phyloP scores from a whole-genome alignment of 208 protist species.

The Crithidia sp. region DNA sequence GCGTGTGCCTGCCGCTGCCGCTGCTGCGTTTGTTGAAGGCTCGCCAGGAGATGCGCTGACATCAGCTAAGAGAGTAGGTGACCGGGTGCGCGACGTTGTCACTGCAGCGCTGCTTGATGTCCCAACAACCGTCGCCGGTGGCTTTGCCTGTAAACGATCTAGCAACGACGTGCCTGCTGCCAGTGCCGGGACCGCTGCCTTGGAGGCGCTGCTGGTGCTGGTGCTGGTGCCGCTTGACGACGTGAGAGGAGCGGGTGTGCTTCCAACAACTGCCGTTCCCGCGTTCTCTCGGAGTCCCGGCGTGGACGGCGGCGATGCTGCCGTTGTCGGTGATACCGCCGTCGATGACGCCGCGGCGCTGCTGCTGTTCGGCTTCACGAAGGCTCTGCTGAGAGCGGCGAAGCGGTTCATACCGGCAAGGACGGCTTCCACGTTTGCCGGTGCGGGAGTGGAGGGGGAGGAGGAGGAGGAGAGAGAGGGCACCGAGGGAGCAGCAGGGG shows the following conservation, averaged over 20 bases:
- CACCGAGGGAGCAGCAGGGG: background rate
- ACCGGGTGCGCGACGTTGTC: no score
- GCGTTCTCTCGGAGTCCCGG: background rate
- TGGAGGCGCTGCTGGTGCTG: background rate
- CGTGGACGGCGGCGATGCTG: background rate
- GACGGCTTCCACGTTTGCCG: slow-evolving; percentile 12
- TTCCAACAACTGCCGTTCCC: no score
- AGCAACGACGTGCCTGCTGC: slow-evolving; percentile 20
- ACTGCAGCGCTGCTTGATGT: no score
- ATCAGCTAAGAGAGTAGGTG: no score
- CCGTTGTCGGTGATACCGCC: background rate
- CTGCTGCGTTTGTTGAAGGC: no score
- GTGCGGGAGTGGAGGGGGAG: background rate
- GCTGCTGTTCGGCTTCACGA: slow-evolving; percentile 10
- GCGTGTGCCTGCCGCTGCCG: background rate
- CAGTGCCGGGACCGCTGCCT: background rate
- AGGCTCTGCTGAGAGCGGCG: slow-evolving; percentile 22
- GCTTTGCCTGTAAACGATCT: slow-evolving; percentile 12
- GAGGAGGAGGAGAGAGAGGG: background rate
- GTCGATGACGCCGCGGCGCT: background rate
- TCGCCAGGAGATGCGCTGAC: no score
- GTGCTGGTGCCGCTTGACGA: background rate
- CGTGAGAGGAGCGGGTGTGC: no score
- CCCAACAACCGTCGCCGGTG: background rate
- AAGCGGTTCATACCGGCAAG: slow-evolving; percentile 24